These are phyloP conservation scores for Davidsoniella australis DNA, from an alignment of 2,329 filamentous ascomycete species.

Conservation along the genomic window DNA sequence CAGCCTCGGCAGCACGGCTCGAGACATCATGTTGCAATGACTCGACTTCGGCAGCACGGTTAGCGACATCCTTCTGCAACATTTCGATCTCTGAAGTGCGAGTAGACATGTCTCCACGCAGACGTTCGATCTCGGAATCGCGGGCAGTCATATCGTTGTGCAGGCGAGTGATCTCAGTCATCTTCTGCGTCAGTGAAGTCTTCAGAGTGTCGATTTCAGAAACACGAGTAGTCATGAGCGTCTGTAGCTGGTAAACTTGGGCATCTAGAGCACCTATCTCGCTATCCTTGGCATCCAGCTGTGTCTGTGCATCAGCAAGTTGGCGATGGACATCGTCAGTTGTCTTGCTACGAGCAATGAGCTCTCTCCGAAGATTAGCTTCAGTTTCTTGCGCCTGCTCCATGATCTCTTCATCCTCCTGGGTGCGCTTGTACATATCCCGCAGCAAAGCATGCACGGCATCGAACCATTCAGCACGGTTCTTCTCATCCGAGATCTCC, in stretches of 20 bases:
- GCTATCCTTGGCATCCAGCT: conserved; percentile 23
- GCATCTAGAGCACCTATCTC: conserved; percentile 31
- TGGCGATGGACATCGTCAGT: conserved; percentile 31
- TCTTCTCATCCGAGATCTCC: conserved; percentile 32
- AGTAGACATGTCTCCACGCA: background rate
- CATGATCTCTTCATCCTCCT: conserved; percentile 34
- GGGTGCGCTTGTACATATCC: conserved; percentile 27
- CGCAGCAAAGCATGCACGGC: conserved; percentile 34
- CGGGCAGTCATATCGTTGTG: background rate
- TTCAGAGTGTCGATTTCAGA: conserved; percentile 28
- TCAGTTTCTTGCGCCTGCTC: conserved; percentile 44
- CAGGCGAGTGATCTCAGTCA: background rate
- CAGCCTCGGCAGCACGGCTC: too few relatives aligned
- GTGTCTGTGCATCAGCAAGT: conserved; percentile 20
- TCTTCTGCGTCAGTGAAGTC: too few relatives aligned
- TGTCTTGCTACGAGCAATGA: conserved; percentile 33
- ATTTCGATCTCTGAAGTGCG: background rate
- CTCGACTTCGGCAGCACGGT: background rate
- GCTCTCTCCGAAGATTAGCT: conserved; percentile 37
- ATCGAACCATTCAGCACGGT: conserved; percentile 38
- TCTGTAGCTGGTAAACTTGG: conserved; percentile 32
- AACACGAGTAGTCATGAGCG: conserved; percentile 31
- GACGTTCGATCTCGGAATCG: conserved; percentile 1
- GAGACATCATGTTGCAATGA: too few relatives aligned
- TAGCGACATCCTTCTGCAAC: background rate